phyloP scores from a whole-genome alignment of 805 yeast species.

The Yarrowia divulgata region DNA sequence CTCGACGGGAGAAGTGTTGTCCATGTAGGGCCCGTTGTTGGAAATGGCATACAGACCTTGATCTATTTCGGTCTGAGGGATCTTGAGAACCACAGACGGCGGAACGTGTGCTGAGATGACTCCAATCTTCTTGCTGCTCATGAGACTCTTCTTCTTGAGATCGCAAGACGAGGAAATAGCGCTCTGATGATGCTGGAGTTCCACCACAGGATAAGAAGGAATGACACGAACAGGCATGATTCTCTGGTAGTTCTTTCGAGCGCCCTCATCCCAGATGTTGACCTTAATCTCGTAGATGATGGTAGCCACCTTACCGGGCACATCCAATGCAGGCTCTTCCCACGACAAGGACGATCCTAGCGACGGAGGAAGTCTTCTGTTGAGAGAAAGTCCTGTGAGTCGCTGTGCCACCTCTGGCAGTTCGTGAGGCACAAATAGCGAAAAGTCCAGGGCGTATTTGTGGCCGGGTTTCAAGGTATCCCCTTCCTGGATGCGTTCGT shows the following conservation, averaged over 20 bases:
- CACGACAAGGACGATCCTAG: constrained; percentile 32
- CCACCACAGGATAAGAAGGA: constrained; percentile 35
- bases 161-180: constrained; percentile 34
- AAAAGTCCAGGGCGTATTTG: constrained; percentile 34
- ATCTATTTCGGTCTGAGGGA: constrained; percentile 62
- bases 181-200: constrained; percentile 30
- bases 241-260: constrained; percentile 24
- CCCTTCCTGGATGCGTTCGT: constrained; percentile 27
- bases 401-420: constrained; percentile 35
- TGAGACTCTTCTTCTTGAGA: constrained; percentile 15
- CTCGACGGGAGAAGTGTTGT: constrained; percentile 31
- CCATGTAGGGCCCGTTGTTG: constrained; percentile 22
- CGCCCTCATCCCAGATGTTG: constrained; percentile 20
- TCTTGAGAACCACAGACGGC: constrained; percentile 36
- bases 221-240: constrained; percentile 36
- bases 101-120: constrained; percentile 27
- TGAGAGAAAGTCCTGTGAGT: constrained; percentile 36
- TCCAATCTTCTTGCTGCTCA: constrained; percentile 11
- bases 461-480: constrained; percentile 17
- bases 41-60: constrained; percentile 81
- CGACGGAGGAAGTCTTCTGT: constrained; percentile 38
- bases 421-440: constrained; percentile 36
- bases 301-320: constrained; percentile 36
- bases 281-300: constrained; percentile 35
- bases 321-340: constrained; percentile 33